phyloP scores from a whole-genome alignment of 371 early-diverging fungal genomes.

The Funneliformis caledonium region DNA sequence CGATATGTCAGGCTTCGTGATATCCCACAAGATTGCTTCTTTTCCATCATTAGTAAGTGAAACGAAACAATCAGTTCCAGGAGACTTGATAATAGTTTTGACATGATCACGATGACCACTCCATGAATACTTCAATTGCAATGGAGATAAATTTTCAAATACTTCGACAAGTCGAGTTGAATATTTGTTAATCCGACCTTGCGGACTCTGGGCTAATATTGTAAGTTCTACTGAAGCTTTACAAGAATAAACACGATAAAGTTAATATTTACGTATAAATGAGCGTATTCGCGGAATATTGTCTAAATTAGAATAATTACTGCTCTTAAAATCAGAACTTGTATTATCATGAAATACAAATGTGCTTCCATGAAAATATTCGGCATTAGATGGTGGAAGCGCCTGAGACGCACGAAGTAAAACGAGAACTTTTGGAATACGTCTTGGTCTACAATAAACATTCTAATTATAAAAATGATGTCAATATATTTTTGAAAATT shows the following conservation, averaged over 20 bases:
- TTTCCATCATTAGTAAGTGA: constrained; percentile 57
- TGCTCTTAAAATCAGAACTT: neutral
- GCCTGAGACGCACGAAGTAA: constrained; percentile 69
- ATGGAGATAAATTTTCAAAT: constrained; percentile 63
- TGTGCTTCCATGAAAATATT: constrained; percentile 64
- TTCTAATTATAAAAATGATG: constrained; percentile 49
- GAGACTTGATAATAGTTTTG: constrained; percentile 51
- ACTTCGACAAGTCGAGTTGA: constrained; percentile 79
- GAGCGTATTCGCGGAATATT: neutral
- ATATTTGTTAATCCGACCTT: constrained; percentile 70
- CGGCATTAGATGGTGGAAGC: constrained; percentile 57
- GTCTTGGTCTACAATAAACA: constrained; percentile 62
- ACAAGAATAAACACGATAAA: neutral
- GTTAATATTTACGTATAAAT: neutral
- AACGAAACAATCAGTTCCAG: constrained; percentile 50
- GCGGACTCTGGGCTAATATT: constrained; percentile 60
- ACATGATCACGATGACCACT: constrained; percentile 65
- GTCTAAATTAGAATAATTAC: neutral
- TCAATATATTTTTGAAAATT: neutral
- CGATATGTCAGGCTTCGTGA: constrained; percentile 45
- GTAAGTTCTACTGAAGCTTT: constrained; percentile 64
- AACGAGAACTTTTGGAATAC: constrained; percentile 71
- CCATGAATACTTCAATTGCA: constrained; percentile 71
- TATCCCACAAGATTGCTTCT: constrained; percentile 64
- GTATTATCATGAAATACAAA: constrained; percentile 60